phyloP scores from a whole-genome alignment of 2,329 filamentous ascomycete genomes.

The Calonectria multiphialidica region DNA sequence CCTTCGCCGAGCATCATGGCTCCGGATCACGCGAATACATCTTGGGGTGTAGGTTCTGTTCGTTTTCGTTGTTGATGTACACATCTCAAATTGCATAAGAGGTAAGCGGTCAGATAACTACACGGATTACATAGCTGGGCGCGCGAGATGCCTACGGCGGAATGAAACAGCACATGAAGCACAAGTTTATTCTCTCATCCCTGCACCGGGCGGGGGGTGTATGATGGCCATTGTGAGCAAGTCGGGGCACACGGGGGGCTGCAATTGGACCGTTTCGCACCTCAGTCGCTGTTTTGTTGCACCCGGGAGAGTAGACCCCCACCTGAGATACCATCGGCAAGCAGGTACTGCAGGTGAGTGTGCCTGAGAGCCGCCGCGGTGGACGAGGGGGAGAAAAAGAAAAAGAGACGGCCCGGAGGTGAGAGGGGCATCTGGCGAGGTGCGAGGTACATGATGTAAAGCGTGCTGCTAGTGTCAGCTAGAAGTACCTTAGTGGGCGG shows the following conservation, averaged over 20 bases:
- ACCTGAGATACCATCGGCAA: background rate
- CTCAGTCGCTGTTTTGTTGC: conserved; percentile 8
- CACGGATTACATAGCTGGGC: conserved; percentile 35
- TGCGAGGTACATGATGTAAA: conserved; percentile 18
- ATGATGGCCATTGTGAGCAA: conserved; percentile 22
- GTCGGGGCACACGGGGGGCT: conserved; percentile 21
- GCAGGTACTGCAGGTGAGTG: background rate
- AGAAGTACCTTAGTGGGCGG: conserved; percentile 32
- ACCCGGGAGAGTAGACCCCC: conserved; percentile 15
- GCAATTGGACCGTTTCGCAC: conserved; percentile 34
- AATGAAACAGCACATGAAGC: conserved; percentile 28
- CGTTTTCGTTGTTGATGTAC: conserved; percentile 3
- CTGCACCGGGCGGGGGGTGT: conserved; percentile 15
- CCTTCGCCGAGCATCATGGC: conserved; percentile 10
- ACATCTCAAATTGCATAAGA: conserved; percentile 4
- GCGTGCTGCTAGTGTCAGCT: conserved; percentile 2
- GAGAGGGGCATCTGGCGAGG: conserved; percentile 20
- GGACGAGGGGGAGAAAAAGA: conserved; percentile 9
- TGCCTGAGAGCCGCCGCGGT: conserved; percentile 5
- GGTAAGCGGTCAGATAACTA: conserved; percentile 37
- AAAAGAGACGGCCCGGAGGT: background rate
- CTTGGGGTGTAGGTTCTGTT: conserved; percentile 9
- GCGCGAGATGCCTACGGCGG: conserved; percentile 16
- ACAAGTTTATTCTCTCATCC: conserved; percentile 20
- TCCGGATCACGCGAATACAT: conserved; percentile 14